These are phyloP conservation scores for Earliella scabrosa DNA, from an alignment of 1,284 basidiomycete species.

Conservation along the genomic window DNA sequence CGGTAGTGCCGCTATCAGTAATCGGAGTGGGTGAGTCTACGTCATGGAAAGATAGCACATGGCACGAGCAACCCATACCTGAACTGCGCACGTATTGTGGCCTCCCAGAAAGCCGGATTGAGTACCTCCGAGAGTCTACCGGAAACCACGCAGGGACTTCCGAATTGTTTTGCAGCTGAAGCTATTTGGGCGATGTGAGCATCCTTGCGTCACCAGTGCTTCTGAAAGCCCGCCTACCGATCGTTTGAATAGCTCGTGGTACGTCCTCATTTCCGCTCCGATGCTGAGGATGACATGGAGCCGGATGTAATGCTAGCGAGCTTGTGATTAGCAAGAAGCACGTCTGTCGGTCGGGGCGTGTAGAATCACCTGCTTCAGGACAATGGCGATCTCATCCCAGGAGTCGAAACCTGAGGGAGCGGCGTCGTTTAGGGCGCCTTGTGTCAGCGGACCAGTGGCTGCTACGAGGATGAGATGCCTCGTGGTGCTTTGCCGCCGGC, in stretches of 20 bases:
- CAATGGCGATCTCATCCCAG: conserved; percentile 36
- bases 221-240: conserved; percentile 45
- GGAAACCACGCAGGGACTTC: conserved; percentile 43
- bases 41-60: conserved; percentile 1
- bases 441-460: conserved; percentile 28
- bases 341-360: neutral
- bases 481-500: conserved; percentile 40
- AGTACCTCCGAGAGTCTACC: conserved; percentile 36
- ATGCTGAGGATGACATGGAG: conserved; percentile 61
- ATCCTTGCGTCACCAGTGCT: conserved; percentile 3
- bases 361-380: conserved; percentile 48
- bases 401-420: conserved; percentile 27
- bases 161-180: conserved; percentile 32
- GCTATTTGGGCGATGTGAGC: conserved; percentile 23
- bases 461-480: conserved; percentile 64
- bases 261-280: conserved; percentile 45
- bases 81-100: conserved; percentile 25
- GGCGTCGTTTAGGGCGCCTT: conserved; percentile 14
- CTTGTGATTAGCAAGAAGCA: conserved; percentile 10
- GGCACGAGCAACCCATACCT: conserved; percentile 6
- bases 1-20: conserved; percentile 14
- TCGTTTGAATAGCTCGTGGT: conserved; percentile 55
- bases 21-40: conserved; percentile 2
- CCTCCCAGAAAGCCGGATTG: conserved; percentile 40
- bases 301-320: conserved; percentile 52